Evolutionary conservation across 2,329 filamentous ascomycete genomes (phyloP).

Genomic region (Botrytis hyacinthi): DNA sequence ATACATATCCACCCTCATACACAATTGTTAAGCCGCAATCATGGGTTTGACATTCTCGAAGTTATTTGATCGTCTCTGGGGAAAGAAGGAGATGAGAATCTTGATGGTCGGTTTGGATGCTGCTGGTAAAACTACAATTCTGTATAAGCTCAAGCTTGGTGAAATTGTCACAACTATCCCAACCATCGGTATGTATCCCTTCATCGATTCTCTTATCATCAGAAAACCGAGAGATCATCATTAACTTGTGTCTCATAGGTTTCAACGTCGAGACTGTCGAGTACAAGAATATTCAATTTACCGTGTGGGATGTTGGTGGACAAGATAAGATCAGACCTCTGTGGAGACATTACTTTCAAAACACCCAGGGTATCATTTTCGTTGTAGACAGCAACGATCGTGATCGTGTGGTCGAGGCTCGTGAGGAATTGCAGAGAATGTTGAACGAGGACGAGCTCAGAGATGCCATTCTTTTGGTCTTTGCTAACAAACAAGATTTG

Average conservation of each 20-base stretch:
- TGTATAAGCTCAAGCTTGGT: slow-evolving; percentile 99
- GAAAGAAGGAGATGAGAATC: slow-evolving; percentile 99
- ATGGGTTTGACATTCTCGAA: slow-evolving; percentile 99
- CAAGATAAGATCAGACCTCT: slow-evolving; percentile 99
- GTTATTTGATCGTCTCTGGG: slow-evolving; percentile 93
- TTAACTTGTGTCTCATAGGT: slow-evolving; percentile 49
- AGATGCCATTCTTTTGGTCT: slow-evolving; percentile 93
- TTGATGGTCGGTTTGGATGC: slow-evolving; percentile 99
- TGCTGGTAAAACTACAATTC: slow-evolving; percentile 99
- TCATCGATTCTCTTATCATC: slow-evolving; percentile 8
- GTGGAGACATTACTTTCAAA: slow-evolving; percentile 99
- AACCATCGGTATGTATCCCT: slow-evolving; percentile 75
- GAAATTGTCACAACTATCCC: slow-evolving; percentile 99
- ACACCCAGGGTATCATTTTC: slow-evolving; percentile 99
- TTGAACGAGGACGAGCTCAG: slow-evolving; percentile 98
- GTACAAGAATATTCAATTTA: slow-evolving; percentile 99
- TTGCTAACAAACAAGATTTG: slow-evolving; percentile 99
- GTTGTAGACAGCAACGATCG: slow-evolving; percentile 99
- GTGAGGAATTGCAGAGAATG: slow-evolving; percentile 96
- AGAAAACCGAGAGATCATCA: slow-evolving; percentile 27
- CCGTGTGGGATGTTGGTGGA: slow-evolving; percentile 99
- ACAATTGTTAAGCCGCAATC: slow-evolving; percentile 54
- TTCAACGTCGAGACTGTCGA: slow-evolving; percentile 99
- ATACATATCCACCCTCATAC: slow-evolving; percentile 38
- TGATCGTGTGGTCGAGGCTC: slow-evolving; percentile 94